Conservation (phyloP, 2,329 filamentous ascomycete genomes). For the Phaeosphaeriaceae sp. region DNA sequence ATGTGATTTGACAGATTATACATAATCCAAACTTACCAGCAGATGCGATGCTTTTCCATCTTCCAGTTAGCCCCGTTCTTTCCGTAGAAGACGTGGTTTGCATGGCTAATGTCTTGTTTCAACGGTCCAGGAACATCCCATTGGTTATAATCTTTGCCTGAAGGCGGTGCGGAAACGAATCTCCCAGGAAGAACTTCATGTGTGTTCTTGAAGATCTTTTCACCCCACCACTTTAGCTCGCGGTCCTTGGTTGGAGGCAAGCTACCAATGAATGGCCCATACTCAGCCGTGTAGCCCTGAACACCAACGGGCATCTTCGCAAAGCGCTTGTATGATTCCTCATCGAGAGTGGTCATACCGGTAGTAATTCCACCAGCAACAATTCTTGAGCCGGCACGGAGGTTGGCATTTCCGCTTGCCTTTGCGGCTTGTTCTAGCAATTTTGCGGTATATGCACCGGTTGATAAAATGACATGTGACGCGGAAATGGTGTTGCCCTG, state of each 20-base stretch:
- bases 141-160: conserved; percentile 64
- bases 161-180: conserved; percentile 63
- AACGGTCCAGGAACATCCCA: conserved; percentile 65
- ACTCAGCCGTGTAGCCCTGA: conserved; percentile 37
- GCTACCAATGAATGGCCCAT: conserved; percentile 41
- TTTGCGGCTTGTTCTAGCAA: conserved; percentile 57
- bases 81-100: conserved; percentile 66
- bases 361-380: conserved; percentile 63
- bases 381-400: conserved; percentile 61
- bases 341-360: conserved; percentile 55
- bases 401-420: conserved; percentile 53
- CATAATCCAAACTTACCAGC: conserved; percentile 59
- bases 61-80: conserved; percentile 62
- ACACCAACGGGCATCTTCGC: conserved; percentile 45
- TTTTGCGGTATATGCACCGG: conserved; percentile 52
- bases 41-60: conserved; percentile 68
- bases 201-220: conserved; percentile 46
- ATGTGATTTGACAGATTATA: conserved; percentile 27
- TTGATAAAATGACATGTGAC: conserved; percentile 46
- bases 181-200: conserved; percentile 54
- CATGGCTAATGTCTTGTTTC: conserved; percentile 64
- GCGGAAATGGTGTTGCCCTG: conserved; percentile 38
- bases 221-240: conserved; percentile 44
- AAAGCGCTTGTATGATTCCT: conserved; percentile 34
- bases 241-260: conserved; percentile 42